A percentile compares a stretch with the other conserved stretches of the same genome.
Conservation (phyloP, 164 flowering plant genomes). For the Chimonanthus salicifolius region DNA sequence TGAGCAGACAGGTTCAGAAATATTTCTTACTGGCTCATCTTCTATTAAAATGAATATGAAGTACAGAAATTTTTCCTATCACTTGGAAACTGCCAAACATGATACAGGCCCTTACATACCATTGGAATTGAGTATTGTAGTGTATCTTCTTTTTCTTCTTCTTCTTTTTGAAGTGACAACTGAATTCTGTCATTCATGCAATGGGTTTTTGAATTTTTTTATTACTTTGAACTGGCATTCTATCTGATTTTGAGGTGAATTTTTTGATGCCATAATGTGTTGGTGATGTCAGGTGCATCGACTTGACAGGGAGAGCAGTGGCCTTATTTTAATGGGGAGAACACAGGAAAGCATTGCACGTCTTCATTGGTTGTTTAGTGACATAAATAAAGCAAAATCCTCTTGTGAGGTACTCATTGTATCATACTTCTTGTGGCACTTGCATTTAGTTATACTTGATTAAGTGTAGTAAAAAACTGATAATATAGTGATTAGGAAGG, state of each 20-base stretch:
- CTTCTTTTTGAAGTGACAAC: no score
- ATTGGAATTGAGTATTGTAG: no score
- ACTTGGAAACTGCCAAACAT: no score
- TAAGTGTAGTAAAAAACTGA: neutral
- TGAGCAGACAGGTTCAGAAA: no score
- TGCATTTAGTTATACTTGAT: neutral
- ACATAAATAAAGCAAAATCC: conserved; percentile 35
- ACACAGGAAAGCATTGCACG: conserved; percentile 53
- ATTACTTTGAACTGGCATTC: neutral
- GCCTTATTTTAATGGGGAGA: conserved; percentile 77
- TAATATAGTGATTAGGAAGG: neutral
- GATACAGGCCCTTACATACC: no score
- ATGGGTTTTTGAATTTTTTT: neutral
- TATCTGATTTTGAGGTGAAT: neutral
- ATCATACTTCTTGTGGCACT: neutral
- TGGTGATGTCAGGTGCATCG: conserved; percentile 64
- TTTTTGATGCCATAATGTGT: neutral
- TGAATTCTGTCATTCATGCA: neutral
- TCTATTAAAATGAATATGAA: no score
- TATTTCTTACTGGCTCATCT: no score
- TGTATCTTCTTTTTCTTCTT: no score
- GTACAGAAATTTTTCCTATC: no score
- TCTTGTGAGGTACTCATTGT: conserved; percentile 43
- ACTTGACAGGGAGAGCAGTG: conserved; percentile 92
- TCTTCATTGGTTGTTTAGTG: conserved; percentile 70